Conservation (phyloP, 441 rosid species). For the Hypseocharis bilobata region DNA sequence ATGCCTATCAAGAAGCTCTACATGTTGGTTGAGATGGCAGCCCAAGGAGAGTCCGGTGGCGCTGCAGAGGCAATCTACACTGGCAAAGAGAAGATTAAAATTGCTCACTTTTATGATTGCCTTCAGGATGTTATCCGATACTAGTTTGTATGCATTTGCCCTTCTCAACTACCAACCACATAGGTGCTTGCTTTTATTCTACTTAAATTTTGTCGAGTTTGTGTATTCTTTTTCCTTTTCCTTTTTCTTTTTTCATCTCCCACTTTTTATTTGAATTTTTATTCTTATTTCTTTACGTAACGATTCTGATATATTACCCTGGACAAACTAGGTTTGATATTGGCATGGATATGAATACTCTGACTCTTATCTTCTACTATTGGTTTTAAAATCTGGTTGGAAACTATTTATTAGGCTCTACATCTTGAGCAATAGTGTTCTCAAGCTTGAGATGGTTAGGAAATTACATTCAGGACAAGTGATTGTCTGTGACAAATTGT, state of each 20-base stretch:
- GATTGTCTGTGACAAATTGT: too few relatives aligned
- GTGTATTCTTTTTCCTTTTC: neutral
- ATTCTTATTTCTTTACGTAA: neutral
- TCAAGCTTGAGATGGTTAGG: too few relatives aligned
- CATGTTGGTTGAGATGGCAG: constrained; percentile 84
- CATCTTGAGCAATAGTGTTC: too few relatives aligned
- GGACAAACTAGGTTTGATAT: too few relatives aligned
- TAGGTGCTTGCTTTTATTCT: neutral
- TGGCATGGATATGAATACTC: too few relatives aligned
- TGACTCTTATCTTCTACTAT: too few relatives aligned
- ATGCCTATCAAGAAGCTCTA: constrained; percentile 85
- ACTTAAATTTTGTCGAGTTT: neutral
- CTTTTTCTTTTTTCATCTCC: neutral
- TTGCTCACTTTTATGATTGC: constrained; percentile 61
- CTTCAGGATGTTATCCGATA: constrained; percentile 55
- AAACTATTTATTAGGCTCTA: too few relatives aligned
- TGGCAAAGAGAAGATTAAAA: constrained; percentile 54
- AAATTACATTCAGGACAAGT: too few relatives aligned
- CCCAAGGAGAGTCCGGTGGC: constrained; percentile 70
- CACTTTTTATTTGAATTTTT: neutral
- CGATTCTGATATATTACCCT: neutral
- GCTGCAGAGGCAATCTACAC: constrained; percentile 56
- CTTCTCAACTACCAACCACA: neutral
- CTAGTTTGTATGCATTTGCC: too few relatives aligned
- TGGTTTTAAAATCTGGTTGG: too few relatives aligned